phyloP scores from a whole-genome alignment of 768 basidiomycete species.

The Mrakia frigida region DNA sequence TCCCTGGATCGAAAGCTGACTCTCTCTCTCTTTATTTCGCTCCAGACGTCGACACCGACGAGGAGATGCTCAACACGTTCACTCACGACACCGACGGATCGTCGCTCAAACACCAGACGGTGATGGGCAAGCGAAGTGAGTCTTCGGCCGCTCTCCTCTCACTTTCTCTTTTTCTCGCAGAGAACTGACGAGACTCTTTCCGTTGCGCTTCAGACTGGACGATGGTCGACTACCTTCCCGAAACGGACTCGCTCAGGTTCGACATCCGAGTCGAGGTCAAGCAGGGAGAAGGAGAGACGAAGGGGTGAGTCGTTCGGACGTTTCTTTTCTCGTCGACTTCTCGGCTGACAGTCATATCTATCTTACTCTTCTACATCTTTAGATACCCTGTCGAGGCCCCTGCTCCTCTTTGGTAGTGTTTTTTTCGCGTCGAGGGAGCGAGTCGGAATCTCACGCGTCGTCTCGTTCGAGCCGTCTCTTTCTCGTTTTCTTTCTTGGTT shows the following conservation, averaged over 20 bases:
- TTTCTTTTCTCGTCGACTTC: constrained; percentile 8
- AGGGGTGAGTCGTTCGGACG: constrained; percentile 52
- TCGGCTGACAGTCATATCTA: neutral
- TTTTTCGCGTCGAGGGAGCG: no score
- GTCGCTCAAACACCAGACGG: constrained; percentile 59
- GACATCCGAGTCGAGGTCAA: constrained; percentile 79
- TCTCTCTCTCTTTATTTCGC: neutral
- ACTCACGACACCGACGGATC: constrained; percentile 67
- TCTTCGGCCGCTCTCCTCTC: neutral
- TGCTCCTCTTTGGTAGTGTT: neutral
- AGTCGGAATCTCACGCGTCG: no score
- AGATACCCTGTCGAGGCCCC: neutral
- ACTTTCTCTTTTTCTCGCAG: neutral
- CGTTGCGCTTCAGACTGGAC: constrained; percentile 25
- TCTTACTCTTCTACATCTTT: neutral
- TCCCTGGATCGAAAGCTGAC: no score
- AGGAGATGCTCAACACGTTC: constrained; percentile 79
- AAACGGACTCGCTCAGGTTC: constrained; percentile 64
- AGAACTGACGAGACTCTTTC: neutral
- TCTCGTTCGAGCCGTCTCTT: no score
- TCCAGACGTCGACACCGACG: constrained; percentile 65
- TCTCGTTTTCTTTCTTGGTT: no score
- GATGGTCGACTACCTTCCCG: constrained; percentile 53
- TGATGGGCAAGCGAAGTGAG: constrained; percentile 29
- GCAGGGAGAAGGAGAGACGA: constrained; percentile 75